Base-by-base conservation (phyloP, 139 green algal species). In the Chlorella sp. region DNA sequence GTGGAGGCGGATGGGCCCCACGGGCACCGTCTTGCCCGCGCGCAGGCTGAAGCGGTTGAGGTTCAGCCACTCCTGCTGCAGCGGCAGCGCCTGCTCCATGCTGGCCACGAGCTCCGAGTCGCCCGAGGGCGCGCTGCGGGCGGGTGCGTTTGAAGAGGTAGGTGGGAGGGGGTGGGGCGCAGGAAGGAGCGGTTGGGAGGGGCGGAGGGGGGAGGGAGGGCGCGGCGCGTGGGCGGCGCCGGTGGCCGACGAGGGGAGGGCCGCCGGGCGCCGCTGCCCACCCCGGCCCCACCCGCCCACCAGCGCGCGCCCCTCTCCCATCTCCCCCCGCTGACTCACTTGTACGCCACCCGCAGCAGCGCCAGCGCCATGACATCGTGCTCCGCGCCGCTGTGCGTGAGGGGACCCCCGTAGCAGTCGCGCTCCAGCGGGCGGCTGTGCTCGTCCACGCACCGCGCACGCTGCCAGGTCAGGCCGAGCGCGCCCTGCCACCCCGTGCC, bases 331-430 rank as follows among this genome's bases (percentile, higher is more conserved):
- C 8, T 9, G 17, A 5, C 73, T 68, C 76, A 92, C 76, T 74
- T 90, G 84, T 94, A 97, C 0, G 86, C 77, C 4, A 85, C 71
- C 1, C 88, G 84, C 43, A 91, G 63, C 9, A 89, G 67, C 2
- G 73, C 75, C 27, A 92, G 40, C 41, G 92, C 79, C 85, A 93
- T 88, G 31, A 81, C 88, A 85, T 98, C 94, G 27, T 68, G 29
- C 31, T 55, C 67, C 41, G 43, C 75, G 27, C 77, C 45, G 25
- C 80, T 93, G 82, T 93, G 93, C 5, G 94, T 98, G 50, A 99
- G 79, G 3, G 92, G 94, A 7, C 79, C 79, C 72, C 88, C 84
- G 64, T 95, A 97, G n/a, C 79, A 68, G 82, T 99, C 95, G 64
- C 83, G 72, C 21, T 83, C 79, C 63, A 93, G 79, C 23, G 78